A percentile compares a stretch with the other conserved stretches of the same genome.
These are phyloP conservation scores for Trichophyton mentagrophytes DNA, from an alignment of 2,329 filamentous ascomycete species.

Conservation along the genomic window DNA sequence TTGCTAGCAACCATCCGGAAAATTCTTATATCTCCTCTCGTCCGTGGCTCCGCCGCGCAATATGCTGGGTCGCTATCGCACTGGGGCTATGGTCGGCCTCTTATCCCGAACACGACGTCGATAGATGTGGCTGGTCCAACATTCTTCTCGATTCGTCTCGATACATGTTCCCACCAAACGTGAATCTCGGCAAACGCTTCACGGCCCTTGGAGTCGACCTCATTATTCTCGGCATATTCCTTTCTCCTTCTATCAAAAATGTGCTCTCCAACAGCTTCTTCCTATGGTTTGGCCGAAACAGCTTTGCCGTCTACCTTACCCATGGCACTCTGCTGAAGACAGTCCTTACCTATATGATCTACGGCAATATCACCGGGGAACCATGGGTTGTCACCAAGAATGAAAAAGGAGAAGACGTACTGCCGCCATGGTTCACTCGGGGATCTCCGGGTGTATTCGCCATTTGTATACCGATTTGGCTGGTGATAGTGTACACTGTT, in stretches of 20 bases:
- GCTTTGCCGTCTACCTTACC: constrained; percentile 43
- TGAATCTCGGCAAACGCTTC: constrained; percentile 35
- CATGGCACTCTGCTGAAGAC: constrained; percentile 43
- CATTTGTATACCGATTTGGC: constrained; percentile 36
- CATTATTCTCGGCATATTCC: constrained; percentile 39
- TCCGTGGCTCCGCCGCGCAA: constrained; percentile 27
- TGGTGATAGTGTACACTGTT: constrained; percentile 35
- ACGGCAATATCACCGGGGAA: constrained; percentile 35
- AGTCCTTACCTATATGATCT: constrained; percentile 41
- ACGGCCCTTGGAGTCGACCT: constrained; percentile 39
- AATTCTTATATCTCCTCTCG: constrained; percentile 35
- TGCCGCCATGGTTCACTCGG: constrained; percentile 31
- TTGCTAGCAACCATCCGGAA: constrained; percentile 36
- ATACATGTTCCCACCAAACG: constrained; percentile 36
- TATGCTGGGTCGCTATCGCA: constrained; percentile 27
- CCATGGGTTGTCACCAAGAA: constrained; percentile 34
- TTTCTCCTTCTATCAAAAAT: constrained; percentile 38
- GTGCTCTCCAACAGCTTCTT: constrained; percentile 40
- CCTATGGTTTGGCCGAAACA: constrained; percentile 43
- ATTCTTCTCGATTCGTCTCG: constrained; percentile 30
- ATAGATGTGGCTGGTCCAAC: constrained; percentile 39
- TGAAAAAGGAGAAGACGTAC: constrained; percentile 27
- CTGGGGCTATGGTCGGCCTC: constrained; percentile 37
- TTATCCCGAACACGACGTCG: constrained; percentile 39
- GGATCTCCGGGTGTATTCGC: constrained; percentile 29